A percentile compares a stretch with the other conserved stretches of the same genome.
Evolutionary conservation across 129 eudicot species (phyloP).

Genomic region (Chrysanthemum makinoi): DNA sequence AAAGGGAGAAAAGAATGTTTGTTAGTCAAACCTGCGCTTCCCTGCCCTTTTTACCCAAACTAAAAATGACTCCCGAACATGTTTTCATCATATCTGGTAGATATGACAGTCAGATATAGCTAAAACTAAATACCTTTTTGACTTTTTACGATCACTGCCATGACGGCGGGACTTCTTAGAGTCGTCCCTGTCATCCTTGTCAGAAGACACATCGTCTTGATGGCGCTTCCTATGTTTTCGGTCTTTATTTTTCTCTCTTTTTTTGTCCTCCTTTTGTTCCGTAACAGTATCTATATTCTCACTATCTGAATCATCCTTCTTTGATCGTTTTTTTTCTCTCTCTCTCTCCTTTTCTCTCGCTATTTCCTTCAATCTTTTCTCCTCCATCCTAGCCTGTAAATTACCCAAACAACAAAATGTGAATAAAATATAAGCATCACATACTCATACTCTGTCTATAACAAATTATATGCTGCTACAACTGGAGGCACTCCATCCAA

Average conservation of each 20-base stretch:
- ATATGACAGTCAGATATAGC: neutral
- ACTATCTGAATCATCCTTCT: constrained; percentile 67
- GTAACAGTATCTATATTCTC: constrained; percentile 49
- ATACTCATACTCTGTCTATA: neutral
- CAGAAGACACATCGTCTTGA: constrained; percentile 69
- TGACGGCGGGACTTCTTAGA: constrained; percentile 86
- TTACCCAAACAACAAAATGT: constrained; percentile 16
- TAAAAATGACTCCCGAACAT: neutral
- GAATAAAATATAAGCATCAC: constrained; percentile 9
- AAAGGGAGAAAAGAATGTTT: no score
- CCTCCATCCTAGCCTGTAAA: constrained; percentile 81
- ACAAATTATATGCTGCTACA: no score
- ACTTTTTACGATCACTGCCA: constrained; percentile 91
- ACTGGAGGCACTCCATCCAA: no score
- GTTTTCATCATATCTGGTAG: neutral
- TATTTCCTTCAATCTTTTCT: constrained; percentile 60
- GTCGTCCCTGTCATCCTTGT: constrained; percentile 79
- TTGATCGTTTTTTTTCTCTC: constrained; percentile 58
- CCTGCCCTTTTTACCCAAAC: neutral
- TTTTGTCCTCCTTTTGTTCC: constrained; percentile 73
- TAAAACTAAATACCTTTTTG: constrained; percentile 59
- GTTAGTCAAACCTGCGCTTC: no score
- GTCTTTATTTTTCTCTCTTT: constrained; percentile 68
- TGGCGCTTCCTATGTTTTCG: constrained; percentile 87
- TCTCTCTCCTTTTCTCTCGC: constrained; percentile 62